phyloP scores from a whole-genome alignment of 441 rosid species.

The Euphorbia corollata region DNA sequence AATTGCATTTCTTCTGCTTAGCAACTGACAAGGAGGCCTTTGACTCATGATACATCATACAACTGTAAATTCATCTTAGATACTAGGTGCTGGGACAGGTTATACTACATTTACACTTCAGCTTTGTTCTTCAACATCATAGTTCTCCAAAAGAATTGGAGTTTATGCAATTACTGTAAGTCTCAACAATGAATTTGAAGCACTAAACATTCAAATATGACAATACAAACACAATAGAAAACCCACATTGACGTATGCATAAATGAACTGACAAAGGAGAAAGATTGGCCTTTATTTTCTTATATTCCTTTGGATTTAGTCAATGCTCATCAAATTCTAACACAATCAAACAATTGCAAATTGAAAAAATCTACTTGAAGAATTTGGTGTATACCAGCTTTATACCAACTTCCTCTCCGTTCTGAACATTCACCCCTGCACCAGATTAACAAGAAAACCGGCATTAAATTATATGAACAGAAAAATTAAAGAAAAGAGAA shows the following conservation, averaged over 20 bases:
- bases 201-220: background rate
- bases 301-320: background rate
- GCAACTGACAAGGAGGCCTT: too few relatives aligned
- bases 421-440: slow-evolving; percentile 73
- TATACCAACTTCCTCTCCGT: slow-evolving; percentile 90
- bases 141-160: background rate
- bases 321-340: background rate
- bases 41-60: too few relatives aligned
- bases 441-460: slow-evolving; percentile 12
- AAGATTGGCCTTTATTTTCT: slow-evolving; percentile 1
- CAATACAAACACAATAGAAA: background rate
- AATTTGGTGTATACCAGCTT: slow-evolving; percentile 51
- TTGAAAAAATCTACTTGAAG: background rate
- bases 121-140: background rate
- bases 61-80: too few relatives aligned
- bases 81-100: too few relatives aligned
- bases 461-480: background rate
- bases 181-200: background rate
- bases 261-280: background rate
- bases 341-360: background rate
- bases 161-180: background rate
- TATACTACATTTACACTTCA: background rate
- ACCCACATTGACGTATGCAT: slow-evolving; percentile 10
- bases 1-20: too few relatives aligned
- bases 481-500: background rate